phyloP scores from a whole-genome alignment of 441 rosid genomes.

The Isatis lusitanica region DNA sequence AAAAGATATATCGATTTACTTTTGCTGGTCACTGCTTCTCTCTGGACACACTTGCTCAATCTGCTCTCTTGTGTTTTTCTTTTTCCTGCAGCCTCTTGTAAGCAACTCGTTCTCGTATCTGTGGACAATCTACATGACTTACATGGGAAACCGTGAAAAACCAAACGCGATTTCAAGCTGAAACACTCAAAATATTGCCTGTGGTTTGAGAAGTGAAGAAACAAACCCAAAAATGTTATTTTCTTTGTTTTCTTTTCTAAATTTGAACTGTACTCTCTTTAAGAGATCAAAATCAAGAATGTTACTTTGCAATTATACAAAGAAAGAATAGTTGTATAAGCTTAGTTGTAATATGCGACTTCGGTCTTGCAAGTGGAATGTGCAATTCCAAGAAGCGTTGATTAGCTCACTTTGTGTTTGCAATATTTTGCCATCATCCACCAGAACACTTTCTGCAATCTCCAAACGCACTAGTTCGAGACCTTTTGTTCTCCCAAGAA shows the following conservation, averaged over 20 bases:
- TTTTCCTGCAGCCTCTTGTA: conserved; percentile 70
- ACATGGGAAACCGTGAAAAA: conserved; percentile 73
- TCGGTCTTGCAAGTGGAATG: neutral
- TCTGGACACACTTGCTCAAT: neutral
- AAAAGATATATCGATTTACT: neutral
- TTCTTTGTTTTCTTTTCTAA: too few species aligned
- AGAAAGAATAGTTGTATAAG: too few species aligned
- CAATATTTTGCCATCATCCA: neutral
- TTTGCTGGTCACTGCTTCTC: neutral
- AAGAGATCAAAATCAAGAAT: too few species aligned
- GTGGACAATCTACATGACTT: conserved; percentile 86
- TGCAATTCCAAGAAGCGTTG: neutral
- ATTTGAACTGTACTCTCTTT: too few species aligned
- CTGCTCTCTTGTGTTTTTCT: neutral
- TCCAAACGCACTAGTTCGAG: conserved; percentile 3
- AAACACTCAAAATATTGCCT: conserved; percentile 16
- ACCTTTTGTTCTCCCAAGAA: neutral
- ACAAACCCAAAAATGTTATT: neutral
- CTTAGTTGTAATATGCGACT: neutral
- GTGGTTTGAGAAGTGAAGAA: neutral
- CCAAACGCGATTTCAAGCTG: conserved; percentile 40
- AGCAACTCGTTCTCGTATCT: conserved; percentile 87
- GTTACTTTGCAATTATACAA: too few species aligned
- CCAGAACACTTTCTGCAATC: neutral
- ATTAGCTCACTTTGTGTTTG: neutral